Percentiles rank a stretch among this genome's conserved stretches.
Evolutionary conservation across 140 eudicot species (phyloP).

Genomic region (Ambrosia hybrid): DNA sequence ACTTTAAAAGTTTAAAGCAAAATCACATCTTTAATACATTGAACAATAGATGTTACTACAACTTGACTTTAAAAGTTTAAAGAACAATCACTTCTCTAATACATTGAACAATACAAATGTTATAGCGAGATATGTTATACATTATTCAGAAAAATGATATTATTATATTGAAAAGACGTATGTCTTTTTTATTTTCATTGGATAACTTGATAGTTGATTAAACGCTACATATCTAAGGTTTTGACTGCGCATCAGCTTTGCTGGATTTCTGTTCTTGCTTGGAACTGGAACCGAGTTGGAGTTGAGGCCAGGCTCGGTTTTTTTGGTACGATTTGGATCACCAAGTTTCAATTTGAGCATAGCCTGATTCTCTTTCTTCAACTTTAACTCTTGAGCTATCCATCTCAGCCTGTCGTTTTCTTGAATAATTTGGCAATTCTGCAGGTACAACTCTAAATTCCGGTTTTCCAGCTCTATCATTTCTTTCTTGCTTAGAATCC

Average conservation of each 20-base stretch:
- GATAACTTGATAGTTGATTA: constrained; percentile 2
- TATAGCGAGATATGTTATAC: background rate
- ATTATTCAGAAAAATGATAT: background rate
- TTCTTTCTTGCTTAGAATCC: background rate
- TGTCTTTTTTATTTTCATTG: constrained; percentile 7
- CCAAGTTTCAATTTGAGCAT: constrained; percentile 31
- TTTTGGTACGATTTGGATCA: constrained; percentile 28
- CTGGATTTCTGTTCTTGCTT: constrained; percentile 30
- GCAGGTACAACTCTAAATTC: constrained; percentile 52
- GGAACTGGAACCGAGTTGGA: constrained; percentile 38
- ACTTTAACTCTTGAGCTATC: constrained; percentile 41
- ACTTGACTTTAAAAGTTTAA: background rate
- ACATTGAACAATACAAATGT: background rate
- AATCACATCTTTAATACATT: background rate
- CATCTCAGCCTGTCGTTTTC: constrained; percentile 66
- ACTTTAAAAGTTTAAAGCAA: background rate
- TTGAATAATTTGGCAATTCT: constrained; percentile 51
- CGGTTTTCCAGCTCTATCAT: background rate
- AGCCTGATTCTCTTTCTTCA: constrained; percentile 55
- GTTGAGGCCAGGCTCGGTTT: constrained; percentile 1
- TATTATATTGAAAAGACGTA: constrained; percentile 1
- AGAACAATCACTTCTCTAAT: background rate
- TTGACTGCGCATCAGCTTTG: constrained; percentile 18
- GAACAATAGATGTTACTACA: background rate
- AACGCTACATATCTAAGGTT: background rate